phyloP scores from a whole-genome alignment of 139 green algal genomes.

The Chlamydomonas incerta region DNA sequence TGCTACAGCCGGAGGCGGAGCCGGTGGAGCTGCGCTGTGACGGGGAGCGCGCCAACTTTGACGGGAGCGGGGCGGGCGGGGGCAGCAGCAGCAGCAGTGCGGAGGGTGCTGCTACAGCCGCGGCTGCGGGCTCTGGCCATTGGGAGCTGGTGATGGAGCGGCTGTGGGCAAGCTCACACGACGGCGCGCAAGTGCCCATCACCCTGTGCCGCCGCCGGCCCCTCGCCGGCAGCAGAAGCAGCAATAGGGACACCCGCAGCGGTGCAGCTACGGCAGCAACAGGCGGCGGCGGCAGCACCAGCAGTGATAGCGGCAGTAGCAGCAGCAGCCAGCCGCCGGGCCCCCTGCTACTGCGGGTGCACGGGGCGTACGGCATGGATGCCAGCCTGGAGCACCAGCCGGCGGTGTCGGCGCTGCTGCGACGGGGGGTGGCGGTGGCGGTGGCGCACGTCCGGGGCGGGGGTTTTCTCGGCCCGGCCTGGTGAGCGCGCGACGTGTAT shows the following conservation, averaged over 20 bases:
- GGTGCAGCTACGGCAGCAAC: too few species aligned
- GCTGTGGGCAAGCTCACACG: slow-evolving; percentile 17
- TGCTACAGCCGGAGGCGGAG: neutral
- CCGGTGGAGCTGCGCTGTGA: neutral
- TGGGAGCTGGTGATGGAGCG: slow-evolving; percentile 6
- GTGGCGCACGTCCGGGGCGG: slow-evolving; percentile 50
- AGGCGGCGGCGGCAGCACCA: neutral
- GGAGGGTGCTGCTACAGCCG: too few species aligned
- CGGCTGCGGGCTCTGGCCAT: too few species aligned
- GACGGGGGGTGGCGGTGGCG: slow-evolving; percentile 16
- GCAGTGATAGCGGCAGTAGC: neutral
- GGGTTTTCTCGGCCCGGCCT: slow-evolving; percentile 26
- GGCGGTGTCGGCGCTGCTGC: slow-evolving; percentile 21
- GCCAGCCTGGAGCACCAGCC: slow-evolving; percentile 3
- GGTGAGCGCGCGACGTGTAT: neutral
- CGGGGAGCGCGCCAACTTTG: neutral
- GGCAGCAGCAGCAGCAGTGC: too few species aligned
- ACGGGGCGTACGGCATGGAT: slow-evolving; percentile 36
- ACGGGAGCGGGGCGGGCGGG: too few species aligned
- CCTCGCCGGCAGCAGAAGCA: neutral
- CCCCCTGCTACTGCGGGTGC: slow-evolving; percentile 32
- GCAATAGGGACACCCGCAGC: too few species aligned
- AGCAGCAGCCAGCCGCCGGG: neutral
- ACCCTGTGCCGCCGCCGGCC: neutral
- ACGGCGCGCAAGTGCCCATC: slow-evolving; percentile 19